These are phyloP conservation scores for Trichosporon sp. DNA, from an alignment of 1,284 basidiomycete genomes.

Conservation along the genomic window DNA sequence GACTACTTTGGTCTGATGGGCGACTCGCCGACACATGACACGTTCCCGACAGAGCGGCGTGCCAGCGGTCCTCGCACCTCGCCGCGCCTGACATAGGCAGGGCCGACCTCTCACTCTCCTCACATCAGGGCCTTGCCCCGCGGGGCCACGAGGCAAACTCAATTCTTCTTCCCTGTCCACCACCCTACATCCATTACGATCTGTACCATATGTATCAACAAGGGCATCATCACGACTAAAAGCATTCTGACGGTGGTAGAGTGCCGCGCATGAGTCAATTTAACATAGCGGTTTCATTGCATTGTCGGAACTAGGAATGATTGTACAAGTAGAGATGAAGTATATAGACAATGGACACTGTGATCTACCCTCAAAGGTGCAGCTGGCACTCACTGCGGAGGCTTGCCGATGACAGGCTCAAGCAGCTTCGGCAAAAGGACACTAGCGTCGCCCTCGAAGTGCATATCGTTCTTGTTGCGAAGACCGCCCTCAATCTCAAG, in stretches of 20 bases:
- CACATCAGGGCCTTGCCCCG: no score
- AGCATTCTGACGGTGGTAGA: no score
- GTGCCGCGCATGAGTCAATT: no score
- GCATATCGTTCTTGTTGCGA: conserved; percentile 6
- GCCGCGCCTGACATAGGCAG: not conserved
- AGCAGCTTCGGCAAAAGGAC: conserved; percentile 10
- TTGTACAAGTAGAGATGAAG: not conserved
- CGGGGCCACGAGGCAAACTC: no score
- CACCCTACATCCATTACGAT: no score
- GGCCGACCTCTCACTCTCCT: no score
- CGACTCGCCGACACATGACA: not conserved
- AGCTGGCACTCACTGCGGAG: not conserved
- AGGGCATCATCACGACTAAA: not conserved
- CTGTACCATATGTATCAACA: not conserved
- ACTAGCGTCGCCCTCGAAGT: conserved; percentile 11
- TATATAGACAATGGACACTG: not conserved
- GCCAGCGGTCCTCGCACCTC: not conserved
- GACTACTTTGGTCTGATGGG: conserved; percentile 8
- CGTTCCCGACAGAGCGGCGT: not conserved
- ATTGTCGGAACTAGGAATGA: not conserved
- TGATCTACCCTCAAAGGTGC: no score
- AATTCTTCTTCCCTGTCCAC: no score
- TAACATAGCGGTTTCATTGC: no score
- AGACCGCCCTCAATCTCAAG: conserved; percentile 5
- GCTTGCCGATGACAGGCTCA: conserved; percentile 6